Evolutionary conservation across 768 basidiomycete genomes (phyloP), one percentile per base, ranked within the genome.

Genomic region (Podaxis pistillaris): DNA sequence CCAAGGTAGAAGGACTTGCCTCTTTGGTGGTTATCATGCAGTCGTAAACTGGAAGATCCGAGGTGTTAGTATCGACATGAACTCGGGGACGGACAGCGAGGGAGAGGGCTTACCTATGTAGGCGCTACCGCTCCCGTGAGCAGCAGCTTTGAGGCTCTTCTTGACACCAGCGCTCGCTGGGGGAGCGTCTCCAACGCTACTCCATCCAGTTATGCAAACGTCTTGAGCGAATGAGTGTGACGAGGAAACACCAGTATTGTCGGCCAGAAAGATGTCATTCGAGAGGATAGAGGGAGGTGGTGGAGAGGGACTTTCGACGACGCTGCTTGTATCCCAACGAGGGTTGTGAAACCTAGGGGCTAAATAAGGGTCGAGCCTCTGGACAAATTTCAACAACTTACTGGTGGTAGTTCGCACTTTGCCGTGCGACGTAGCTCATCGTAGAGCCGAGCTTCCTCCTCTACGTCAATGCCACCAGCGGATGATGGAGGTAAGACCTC

Each of bases 181-280:
- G 3, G 38, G 52, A 4, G 66, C 72, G 44, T 78, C 79, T 66
- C 90, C 89, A 6, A 91, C 89, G 64, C 79, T 85, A 17, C 85
- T 87, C 89, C 89, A 91, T 0, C 89, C 90, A 9, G 76, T 77
- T 19, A 91, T 86, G 54, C 78, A 77, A 3, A 91, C 88, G 68
- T 86, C 83, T 56, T 84, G 80, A 3, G 90, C 84, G 67, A 91
- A 91, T 1, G 82, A 77, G 0, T 50, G 61, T 1, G 64, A 53
- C 0, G 68, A 11, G 2, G 66, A 62, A 15, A 55, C 22, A 0
- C 84, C 85, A 0, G 77, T 78, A 62, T 84, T 84, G 64, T 90
- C 88, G 0, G 79, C 83, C 7, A 91, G 77, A 81, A 86, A 90
- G 26, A 91, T 91, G 52, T 90, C 89, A 13, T 78, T 79, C 0